Conservation (phyloP, 2,329 filamentous ascomycete species). For the Exophiala sideris region DNA sequence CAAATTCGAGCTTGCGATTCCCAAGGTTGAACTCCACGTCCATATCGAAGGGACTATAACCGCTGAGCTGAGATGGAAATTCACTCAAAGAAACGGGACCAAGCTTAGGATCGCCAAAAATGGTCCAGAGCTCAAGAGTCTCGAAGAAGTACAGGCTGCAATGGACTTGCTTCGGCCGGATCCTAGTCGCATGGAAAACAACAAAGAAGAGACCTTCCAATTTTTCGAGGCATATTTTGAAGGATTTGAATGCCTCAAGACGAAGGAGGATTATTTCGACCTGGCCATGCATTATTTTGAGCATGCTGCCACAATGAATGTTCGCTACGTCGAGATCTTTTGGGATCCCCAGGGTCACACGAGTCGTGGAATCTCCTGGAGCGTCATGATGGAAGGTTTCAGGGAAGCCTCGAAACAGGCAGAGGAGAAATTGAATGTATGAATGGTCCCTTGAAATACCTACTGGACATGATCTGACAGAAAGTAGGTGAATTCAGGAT, state of each 20-base stretch:
- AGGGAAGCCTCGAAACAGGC: constrained; percentile 34
- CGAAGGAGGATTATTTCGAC: constrained; percentile 41
- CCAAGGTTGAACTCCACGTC: constrained; percentile 47
- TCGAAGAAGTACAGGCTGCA: constrained; percentile 9
- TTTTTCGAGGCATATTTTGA: constrained; percentile 37
- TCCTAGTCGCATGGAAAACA: constrained; percentile 9
- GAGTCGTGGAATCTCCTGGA: constrained; percentile 34
- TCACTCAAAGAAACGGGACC: constrained; percentile 26
- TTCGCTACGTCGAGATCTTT: constrained; percentile 42
- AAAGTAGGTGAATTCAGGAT: constrained; percentile 26
- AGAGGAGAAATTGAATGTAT: constrained; percentile 29
- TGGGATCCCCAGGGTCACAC: constrained; percentile 46
- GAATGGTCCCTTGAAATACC: constrained; percentile 44
- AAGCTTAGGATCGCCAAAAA: constrained; percentile 17
- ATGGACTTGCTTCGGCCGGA: constrained; percentile 13
- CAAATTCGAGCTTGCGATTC: neutral
- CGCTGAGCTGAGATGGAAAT: constrained; percentile 15
- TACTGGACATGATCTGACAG: neutral
- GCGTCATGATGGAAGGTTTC: constrained; percentile 37
- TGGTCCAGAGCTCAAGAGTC: constrained; percentile 7
- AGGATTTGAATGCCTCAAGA: constrained; percentile 34
- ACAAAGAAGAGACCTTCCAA: constrained; percentile 12
- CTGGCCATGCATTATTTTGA: constrained; percentile 41
- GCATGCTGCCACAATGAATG: constrained; percentile 36
- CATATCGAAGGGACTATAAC: constrained; percentile 41